These are phyloP conservation scores for Monosporozyma unispora DNA, from an alignment of 805 yeast genomes.

Conservation along the genomic window DNA sequence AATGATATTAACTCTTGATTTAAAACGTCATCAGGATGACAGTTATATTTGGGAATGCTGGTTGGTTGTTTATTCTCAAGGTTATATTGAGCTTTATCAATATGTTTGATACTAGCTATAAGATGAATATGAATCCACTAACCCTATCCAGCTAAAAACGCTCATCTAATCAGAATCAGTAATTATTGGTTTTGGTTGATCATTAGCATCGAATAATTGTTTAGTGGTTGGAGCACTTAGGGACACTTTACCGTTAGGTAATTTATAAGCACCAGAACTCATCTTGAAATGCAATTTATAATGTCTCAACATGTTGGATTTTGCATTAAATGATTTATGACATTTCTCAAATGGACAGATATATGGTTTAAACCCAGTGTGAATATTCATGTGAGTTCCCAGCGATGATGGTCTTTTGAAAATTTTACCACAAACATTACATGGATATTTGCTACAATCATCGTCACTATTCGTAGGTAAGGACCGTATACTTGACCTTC, in stretches of 20 bases:
- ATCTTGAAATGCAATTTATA: conserved; percentile 20
- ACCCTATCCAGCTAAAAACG: too few relatives aligned
- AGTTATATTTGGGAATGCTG: too few relatives aligned
- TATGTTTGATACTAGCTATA: too few relatives aligned
- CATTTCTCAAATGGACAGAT: conserved; percentile 53
- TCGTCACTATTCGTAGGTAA: not conserved
- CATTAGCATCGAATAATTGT: conserved; percentile 8
- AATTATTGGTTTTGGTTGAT: not conserved
- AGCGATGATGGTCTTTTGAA: conserved; percentile 84
- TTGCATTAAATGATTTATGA: conserved; percentile 46
- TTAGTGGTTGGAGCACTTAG: conserved; percentile 13
- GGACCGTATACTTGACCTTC: not conserved
- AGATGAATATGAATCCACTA: too few relatives aligned
- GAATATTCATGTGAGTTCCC: conserved; percentile 70
- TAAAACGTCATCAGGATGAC: too few relatives aligned
- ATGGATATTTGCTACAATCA: conserved; percentile 32
- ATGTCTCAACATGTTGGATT: conserved; percentile 26
- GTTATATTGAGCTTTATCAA: too few relatives aligned
- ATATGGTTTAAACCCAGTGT: conserved; percentile 85
- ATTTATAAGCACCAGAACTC: conserved; percentile 9
- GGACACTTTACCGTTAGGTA: conserved; percentile 15
- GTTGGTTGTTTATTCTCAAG: too few relatives aligned
- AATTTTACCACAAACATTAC: conserved; percentile 61
- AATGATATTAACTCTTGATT: too few relatives aligned
- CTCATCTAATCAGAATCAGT: not conserved